These are phyloP conservation scores for Leccinum pachyderme DNA, from an alignment of 1,284 basidiomycete species.

Conservation along the genomic window DNA sequence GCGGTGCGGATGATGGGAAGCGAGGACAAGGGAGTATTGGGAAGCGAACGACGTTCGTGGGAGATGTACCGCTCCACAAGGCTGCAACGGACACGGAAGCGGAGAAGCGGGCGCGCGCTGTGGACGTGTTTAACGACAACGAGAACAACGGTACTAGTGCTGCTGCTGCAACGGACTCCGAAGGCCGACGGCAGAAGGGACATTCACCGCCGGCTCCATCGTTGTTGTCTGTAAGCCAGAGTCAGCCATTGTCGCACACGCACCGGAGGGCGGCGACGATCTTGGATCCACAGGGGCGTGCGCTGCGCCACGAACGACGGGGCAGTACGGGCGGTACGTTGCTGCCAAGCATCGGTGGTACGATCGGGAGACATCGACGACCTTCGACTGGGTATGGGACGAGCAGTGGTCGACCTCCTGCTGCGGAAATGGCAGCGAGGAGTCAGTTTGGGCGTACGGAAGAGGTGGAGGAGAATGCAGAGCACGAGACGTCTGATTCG, in stretches of 20 bases:
- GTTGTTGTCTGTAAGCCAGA: conserved; percentile 46
- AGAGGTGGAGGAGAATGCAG: conserved; percentile 43
- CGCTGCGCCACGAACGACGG: conserved; percentile 68
- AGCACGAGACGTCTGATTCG: conserved; percentile 40
- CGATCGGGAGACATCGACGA: conserved; percentile 62
- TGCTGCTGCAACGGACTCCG: conserved; percentile 13
- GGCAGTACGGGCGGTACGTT: conserved; percentile 71
- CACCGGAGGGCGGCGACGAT: conserved; percentile 74
- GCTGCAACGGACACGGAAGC: conserved; percentile 36
- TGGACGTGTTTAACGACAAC: conserved; percentile 16
- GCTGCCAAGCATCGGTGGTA: conserved; percentile 48
- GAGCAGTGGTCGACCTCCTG: conserved; percentile 33
- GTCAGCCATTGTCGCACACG: conserved; percentile 53
- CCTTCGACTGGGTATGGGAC: conserved; percentile 61
- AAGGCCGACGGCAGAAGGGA: conserved; percentile 26
- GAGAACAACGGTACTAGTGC: not conserved
- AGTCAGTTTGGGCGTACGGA: conserved; percentile 51
- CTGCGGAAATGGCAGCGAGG: conserved; percentile 33
- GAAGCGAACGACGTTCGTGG: conserved; percentile 52
- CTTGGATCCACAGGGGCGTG: conserved; percentile 59
- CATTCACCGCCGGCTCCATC: conserved; percentile 33
- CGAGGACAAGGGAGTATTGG: conserved; percentile 37
- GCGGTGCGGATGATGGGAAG: conserved; percentile 40
- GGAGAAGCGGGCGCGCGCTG: conserved; percentile 18
- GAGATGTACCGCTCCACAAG: conserved; percentile 43